Evolutionary conservation across 805 yeast species (phyloP).

Genomic region (Nematodospora valgi): DNA sequence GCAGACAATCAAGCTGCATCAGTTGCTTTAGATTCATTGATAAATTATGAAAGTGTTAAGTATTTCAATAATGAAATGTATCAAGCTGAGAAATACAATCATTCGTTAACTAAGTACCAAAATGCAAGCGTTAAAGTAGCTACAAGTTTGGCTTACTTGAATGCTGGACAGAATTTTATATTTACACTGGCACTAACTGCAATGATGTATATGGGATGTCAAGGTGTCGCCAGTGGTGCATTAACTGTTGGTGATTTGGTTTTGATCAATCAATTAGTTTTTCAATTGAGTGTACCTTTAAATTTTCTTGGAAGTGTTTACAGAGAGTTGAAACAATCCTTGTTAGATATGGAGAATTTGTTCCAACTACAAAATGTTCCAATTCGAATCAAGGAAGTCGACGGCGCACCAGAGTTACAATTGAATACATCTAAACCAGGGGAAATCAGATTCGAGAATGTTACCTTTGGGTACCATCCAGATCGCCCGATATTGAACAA

Average conservation of each 20-base stretch:
- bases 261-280: conserved; percentile 89
- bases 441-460: conserved; percentile 85
- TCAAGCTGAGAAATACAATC: conserved; percentile 78
- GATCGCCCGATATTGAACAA: conserved; percentile 81
- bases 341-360: conserved; percentile 93
- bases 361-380: conserved; percentile 80
- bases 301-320: conserved; percentile 95
- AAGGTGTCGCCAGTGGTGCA: conserved; percentile 80
- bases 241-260: conserved; percentile 94
- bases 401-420: conserved; percentile 58
- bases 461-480: conserved; percentile 87
- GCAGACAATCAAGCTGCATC: conserved; percentile 97
- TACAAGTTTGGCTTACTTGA: conserved; percentile 73
- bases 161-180: conserved; percentile 75
- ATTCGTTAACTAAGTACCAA: conserved; percentile 70
- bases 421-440: conserved; percentile 52
- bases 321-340: conserved; percentile 87
- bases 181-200: conserved; percentile 87
- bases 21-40: conserved; percentile 88
- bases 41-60: conserved; percentile 92
- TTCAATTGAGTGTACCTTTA: conserved; percentile 91
- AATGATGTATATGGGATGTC: conserved; percentile 98
- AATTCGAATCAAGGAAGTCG: conserved; percentile 59
- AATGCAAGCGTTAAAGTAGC: conserved; percentile 76
- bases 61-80: conserved; percentile 86